These are phyloP conservation scores for Lignosus rhinocerotis DNA, from an alignment of 1,284 basidiomycete genomes.

Conservation along the genomic window DNA sequence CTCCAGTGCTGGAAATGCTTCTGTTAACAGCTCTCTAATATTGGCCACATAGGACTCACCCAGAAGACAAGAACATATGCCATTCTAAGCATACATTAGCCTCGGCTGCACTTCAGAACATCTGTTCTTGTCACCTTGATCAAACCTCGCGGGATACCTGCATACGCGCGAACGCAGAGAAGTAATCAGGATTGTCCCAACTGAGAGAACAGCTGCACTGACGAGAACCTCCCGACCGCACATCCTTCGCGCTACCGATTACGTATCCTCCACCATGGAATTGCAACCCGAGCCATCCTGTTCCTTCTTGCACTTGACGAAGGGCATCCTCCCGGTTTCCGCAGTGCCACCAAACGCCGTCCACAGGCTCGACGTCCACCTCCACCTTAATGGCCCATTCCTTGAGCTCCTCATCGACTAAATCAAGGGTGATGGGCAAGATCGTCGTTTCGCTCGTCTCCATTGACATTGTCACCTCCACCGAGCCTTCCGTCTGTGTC, in stretches of 20 bases:
- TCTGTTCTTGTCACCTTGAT: constrained; percentile 7
- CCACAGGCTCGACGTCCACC: constrained; percentile 3
- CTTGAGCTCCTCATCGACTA: constrained; percentile 10
- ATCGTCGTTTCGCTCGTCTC: constrained; percentile 5
- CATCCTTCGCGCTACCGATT: constrained; percentile 17
- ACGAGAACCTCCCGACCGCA: constrained; percentile 19
- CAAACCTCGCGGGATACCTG: constrained; percentile 20
- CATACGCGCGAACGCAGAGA: not conserved
- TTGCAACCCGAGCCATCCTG: constrained; percentile 10
- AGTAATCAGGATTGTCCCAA: not conserved
- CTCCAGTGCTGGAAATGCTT: constrained; percentile 13
- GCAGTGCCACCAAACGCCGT: constrained; percentile 17
- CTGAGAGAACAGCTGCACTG: not conserved
- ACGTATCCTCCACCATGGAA: constrained; percentile 22
- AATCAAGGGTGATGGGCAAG: not conserved
- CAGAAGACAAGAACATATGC: constrained; percentile 16
- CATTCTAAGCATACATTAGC: constrained; percentile 6
- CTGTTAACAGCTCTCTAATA: no score
- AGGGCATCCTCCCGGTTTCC: not conserved
- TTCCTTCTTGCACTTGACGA: not conserved
- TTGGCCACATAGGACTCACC: constrained; percentile 1
- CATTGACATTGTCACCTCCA: not conserved
- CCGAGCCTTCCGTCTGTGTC: not conserved
- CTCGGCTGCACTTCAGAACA: no score
- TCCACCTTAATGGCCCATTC: constrained; percentile 6